These are phyloP conservation scores for Vigna radiata DNA, from an alignment of 306 rosid genomes.

Conservation along the genomic window DNA sequence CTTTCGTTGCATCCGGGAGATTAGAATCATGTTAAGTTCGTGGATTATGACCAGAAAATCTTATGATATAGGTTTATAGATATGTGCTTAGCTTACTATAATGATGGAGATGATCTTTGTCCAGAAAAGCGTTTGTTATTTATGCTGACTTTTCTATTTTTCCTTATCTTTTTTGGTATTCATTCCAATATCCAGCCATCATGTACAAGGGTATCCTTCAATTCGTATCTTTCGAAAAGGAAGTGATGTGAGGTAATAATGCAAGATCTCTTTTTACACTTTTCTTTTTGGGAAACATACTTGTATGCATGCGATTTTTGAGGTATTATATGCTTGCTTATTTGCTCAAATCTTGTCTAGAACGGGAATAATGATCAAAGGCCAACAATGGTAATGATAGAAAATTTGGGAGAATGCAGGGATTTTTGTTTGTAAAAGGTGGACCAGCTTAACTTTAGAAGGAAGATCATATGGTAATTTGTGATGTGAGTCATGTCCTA, in stretches of 20 bases:
- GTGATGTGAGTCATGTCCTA: conserved; percentile 34
- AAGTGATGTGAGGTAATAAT: conserved; percentile 82
- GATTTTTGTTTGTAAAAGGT: conserved; percentile 26
- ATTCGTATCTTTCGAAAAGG: conserved; percentile 98
- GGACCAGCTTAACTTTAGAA: conserved; percentile 21
- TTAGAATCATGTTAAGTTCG: conserved; percentile 11
- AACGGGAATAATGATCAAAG: conserved; percentile 24
- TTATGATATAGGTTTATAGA: conserved; percentile 34
- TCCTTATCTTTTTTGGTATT: conserved; percentile 33
- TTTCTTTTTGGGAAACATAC: neutral
- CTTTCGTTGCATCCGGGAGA: neutral
- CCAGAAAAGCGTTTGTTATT: conserved; percentile 27
- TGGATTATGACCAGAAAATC: conserved; percentile 1
- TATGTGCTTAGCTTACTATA: conserved; percentile 23
- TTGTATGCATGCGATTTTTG: neutral
- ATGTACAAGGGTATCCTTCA: conserved; percentile 98
- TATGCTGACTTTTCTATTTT: conserved; percentile 27
- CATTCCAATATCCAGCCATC: conserved; percentile 71
- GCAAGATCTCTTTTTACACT: neutral
- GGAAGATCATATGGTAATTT: conserved; percentile 10
- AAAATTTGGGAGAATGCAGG: conserved; percentile 13
- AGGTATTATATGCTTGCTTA: conserved; percentile 16
- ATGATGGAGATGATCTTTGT: conserved; percentile 32
- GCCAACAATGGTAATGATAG: conserved; percentile 22
- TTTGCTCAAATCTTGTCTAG: conserved; percentile 6